phyloP scores from a whole-genome alignment of 2,329 filamentous ascomycete species.

The Ilyonectria sp. region DNA sequence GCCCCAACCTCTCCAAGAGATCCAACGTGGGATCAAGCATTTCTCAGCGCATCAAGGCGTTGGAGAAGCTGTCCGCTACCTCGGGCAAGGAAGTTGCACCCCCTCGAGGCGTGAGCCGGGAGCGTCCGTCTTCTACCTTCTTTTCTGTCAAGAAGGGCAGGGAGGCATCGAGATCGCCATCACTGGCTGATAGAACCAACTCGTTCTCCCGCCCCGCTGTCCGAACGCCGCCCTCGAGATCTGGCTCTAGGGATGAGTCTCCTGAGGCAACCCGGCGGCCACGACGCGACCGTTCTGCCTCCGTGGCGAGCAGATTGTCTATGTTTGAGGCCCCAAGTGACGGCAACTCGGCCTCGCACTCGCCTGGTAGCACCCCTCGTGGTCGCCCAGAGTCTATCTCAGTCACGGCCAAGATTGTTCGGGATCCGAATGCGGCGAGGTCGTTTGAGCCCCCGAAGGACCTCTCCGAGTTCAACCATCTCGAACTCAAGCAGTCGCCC shows the following conservation, averaged over 20 bases:
- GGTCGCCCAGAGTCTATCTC: conserved; percentile 83
- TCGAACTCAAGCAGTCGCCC: conserved; percentile 73
- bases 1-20: conserved; percentile 71
- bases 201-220: conserved; percentile 54
- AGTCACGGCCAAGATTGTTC: conserved; percentile 87
- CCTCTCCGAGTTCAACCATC: conserved; percentile 60
- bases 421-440: conserved; percentile 67
- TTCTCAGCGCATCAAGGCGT: conserved; percentile 92
- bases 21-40: conserved; percentile 91
- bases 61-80: conserved; percentile 80
- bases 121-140: conserved; percentile 68
- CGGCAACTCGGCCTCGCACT: conserved; percentile 38
- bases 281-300: conserved; percentile 65
- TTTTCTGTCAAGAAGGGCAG: conserved; percentile 70
- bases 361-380: conserved; percentile 54
- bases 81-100: conserved; percentile 42
- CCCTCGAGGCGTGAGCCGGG: conserved; percentile 45
- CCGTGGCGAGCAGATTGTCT: conserved; percentile 69
- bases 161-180: conserved; percentile 62
- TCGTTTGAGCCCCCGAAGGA: conserved; percentile 59
- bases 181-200: conserved; percentile 60
- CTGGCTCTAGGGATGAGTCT: conserved; percentile 60
- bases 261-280: conserved; percentile 58
- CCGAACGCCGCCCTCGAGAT: conserved; percentile 55
- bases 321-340: conserved; percentile 64